Evolutionary conservation across 1,284 basidiomycete species (phyloP).

Genomic region (Neotropicomus parvogracilis): DNA sequence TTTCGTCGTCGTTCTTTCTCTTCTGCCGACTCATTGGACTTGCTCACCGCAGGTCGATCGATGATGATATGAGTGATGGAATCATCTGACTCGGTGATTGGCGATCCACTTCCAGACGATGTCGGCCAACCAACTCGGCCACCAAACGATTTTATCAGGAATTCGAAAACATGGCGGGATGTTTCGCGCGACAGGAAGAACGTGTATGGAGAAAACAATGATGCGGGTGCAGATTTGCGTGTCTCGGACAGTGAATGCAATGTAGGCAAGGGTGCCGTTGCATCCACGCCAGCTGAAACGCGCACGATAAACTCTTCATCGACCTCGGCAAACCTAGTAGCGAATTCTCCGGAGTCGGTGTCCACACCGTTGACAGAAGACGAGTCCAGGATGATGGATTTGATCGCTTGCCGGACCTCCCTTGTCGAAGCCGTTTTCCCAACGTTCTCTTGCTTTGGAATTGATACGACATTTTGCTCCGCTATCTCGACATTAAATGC

Average conservation of each 20-base stretch:
- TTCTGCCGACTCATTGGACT: conserved; percentile 49
- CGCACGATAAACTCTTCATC: conserved; percentile 73
- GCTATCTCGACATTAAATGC: conserved; percentile 79
- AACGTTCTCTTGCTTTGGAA: conserved; percentile 44
- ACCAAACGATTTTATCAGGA: conserved; percentile 89
- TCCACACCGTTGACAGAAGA: conserved; percentile 36
- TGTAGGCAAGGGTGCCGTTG: conserved; percentile 65
- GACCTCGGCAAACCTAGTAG: conserved; percentile 33
- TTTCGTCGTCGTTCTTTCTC: conserved; percentile 62
- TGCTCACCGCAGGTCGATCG: conserved; percentile 74
- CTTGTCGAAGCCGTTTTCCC: conserved; percentile 63
- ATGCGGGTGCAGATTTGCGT: conserved; percentile 50
- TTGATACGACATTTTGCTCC: conserved; percentile 29
- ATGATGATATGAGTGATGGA: conserved; percentile 95
- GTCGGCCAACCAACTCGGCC: conserved; percentile 88
- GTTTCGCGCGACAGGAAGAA: conserved; percentile 97
- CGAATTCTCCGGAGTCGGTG: conserved; percentile 35
- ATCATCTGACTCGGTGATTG: conserved; percentile 68
- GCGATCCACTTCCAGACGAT: conserved; percentile 81
- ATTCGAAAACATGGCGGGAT: conserved; percentile 91
- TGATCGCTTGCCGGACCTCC: conserved; percentile 73
- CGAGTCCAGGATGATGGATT: conserved; percentile 47
- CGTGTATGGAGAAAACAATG: conserved; percentile 82
- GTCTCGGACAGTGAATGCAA: conserved; percentile 69
- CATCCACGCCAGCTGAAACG: conserved; percentile 57